Percentiles rank a stretch among this genome's conserved stretches.
Evolutionary conservation across 2,329 filamentous ascomycete species (phyloP).

Genomic region (Anisogramma anomala): DNA sequence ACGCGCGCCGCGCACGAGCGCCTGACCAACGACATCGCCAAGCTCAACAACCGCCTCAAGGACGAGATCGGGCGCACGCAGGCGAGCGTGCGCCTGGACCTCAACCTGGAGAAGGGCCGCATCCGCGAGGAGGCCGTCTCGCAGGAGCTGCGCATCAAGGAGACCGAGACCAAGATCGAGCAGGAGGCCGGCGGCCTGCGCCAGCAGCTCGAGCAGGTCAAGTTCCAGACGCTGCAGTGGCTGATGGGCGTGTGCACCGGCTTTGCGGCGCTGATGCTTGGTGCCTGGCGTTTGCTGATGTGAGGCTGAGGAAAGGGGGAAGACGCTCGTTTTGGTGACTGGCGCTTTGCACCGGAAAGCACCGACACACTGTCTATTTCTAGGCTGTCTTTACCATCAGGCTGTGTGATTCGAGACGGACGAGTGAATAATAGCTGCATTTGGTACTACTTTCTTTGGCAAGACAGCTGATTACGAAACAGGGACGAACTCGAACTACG

Average conservation of each 20-base stretch:
- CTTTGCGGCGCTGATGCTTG: conserved; percentile 54
- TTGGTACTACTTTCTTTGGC: no score
- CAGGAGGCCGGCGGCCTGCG: conserved; percentile 85
- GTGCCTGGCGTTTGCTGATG: conserved; percentile 61
- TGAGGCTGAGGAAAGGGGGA: conserved; percentile 25
- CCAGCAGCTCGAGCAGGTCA: conserved; percentile 91
- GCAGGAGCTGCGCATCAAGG: conserved; percentile 96
- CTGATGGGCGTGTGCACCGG: conserved; percentile 74
- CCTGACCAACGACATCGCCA: conserved; percentile 86
- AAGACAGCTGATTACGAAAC: no score
- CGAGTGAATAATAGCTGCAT: no score
- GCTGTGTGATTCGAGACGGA: no score
- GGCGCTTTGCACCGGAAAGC: no score
- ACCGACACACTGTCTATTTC: no score
- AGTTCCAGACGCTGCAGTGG: conserved; percentile 97
- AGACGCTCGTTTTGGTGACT: no score
- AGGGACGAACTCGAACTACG: no score
- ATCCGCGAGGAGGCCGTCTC: conserved; percentile 93
- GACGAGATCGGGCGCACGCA: conserved; percentile 94
- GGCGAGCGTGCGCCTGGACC: conserved; percentile 78
- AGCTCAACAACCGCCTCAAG: conserved; percentile 75
- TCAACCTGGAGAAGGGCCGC: conserved; percentile 92
- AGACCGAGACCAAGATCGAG: conserved; percentile 97
- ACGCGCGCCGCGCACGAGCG: conserved; percentile 86
- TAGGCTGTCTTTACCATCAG: no score